Conservation (phyloP, 352 stramenopile genomes). For the Pythium aphanidermatum region DNA sequence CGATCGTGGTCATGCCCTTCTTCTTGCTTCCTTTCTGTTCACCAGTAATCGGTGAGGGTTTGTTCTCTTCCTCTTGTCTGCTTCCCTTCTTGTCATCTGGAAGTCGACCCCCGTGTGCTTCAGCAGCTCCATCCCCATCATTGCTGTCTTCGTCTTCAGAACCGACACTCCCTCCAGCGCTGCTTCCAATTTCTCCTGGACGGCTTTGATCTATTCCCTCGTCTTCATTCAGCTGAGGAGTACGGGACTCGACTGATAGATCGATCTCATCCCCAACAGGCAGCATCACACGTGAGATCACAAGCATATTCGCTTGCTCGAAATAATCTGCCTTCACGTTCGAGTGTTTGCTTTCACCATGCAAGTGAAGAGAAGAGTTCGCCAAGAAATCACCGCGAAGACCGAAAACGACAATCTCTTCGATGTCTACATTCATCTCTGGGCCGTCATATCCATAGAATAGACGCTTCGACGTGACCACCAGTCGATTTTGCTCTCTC, state of each 20-base stretch:
- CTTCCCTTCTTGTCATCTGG: background rate
- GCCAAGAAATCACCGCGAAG: slow-evolving; percentile 36
- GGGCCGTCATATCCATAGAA: slow-evolving; percentile 56
- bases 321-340: slow-evolving; percentile 56
- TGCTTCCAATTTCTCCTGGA: background rate
- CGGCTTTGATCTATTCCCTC: background rate
- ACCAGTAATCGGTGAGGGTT: slow-evolving; percentile 13
- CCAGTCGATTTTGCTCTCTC: slow-evolving; percentile 27
- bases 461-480: slow-evolving; percentile 28
- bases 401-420: slow-evolving; percentile 51
- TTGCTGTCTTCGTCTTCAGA: slow-evolving; percentile 13
- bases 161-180: background rate
- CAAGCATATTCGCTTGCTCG: slow-evolving; percentile 52
- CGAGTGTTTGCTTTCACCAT: slow-evolving; percentile 1
- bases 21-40: slow-evolving; percentile 15
- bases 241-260: slow-evolving; percentile 26
- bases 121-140: background rate
- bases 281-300: slow-evolving; percentile 40
- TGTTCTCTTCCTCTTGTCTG: background rate
- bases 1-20: slow-evolving; percentile 15
- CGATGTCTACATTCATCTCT: slow-evolving; percentile 53
- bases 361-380: slow-evolving; percentile 49
- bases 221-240: background rate
- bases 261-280: slow-evolving; percentile 44
- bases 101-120: slow-evolving; percentile 1